Percentiles rank a stretch among this genome's conserved stretches.
Conservation (phyloP, 306 rosid species). For the Dalbergia cultrata region DNA sequence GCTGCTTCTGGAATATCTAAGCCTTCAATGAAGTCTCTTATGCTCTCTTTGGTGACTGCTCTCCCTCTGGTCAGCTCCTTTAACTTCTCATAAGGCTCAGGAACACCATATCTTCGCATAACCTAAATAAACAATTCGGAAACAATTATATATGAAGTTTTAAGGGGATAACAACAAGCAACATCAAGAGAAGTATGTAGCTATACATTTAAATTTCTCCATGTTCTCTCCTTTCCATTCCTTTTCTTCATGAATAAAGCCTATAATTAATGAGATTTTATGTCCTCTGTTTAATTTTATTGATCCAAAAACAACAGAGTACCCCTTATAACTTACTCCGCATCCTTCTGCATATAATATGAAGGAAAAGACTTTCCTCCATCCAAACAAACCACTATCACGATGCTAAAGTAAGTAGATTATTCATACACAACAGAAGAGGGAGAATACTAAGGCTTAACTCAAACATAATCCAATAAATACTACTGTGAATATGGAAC, state of each 20-base stretch:
- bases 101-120: constrained; percentile 94
- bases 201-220: background rate
- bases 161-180: background rate
- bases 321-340: background rate
- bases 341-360: background rate
- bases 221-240: background rate
- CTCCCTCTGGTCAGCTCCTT: constrained; percentile 91
- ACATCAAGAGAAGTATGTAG: constrained; percentile 32
- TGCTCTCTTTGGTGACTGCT: constrained; percentile 78
- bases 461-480: constrained; percentile 1
- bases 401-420: background rate
- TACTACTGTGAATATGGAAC: background rate
- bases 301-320: background rate
- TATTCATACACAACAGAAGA: background rate
- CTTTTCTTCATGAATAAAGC: background rate
- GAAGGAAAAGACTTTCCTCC: background rate
- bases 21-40: constrained; percentile 74
- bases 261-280: background rate
- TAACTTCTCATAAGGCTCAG: constrained; percentile 94
- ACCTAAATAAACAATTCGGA: constrained; percentile 58
- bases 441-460: background rate
- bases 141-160: background rate
- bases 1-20: constrained; percentile 79
- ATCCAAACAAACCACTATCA: background rate
- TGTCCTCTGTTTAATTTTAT: background rate